Percentiles rank a stretch among this genome's conserved stretches.
Conservation (phyloP, 495 filamentous ascomycete genomes). For the Penicillium pulvis region DNA sequence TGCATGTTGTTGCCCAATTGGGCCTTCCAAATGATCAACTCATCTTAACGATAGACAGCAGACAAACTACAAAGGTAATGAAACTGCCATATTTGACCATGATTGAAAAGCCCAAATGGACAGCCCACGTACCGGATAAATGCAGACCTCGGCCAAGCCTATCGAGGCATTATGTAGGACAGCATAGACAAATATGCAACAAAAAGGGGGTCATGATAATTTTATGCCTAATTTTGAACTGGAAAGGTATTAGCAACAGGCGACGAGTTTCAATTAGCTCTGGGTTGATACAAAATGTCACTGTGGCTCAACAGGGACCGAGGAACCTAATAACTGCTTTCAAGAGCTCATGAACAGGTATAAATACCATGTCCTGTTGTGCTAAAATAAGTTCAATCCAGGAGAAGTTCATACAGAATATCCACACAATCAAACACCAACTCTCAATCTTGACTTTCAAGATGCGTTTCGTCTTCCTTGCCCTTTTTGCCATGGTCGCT, state of each 20-base stretch:
- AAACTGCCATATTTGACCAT: not conserved
- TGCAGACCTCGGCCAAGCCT: not conserved
- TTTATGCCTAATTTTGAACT: not conserved
- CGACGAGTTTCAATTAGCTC: not conserved
- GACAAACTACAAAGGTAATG: not conserved
- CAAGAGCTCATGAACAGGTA: not conserved
- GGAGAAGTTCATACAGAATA: not conserved
- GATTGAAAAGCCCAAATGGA: not conserved
- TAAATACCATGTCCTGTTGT: not conserved
- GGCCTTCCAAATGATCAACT: not conserved
- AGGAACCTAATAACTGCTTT: not conserved
- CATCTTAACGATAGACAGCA: not conserved
- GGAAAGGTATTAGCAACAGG: not conserved
- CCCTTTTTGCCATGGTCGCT: not conserved
- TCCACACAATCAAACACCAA: not conserved
- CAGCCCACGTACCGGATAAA: not conserved
- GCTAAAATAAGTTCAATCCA: not conserved
- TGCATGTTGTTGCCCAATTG: not conserved
- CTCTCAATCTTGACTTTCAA: not conserved
- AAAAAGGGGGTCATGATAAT: not conserved
- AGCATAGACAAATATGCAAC: not conserved
- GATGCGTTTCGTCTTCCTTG: conserved; percentile 6
- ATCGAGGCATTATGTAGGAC: not conserved
- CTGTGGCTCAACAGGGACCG: not conserved
- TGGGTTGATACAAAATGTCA: not conserved